Conservation (phyloP, 2,329 filamentous ascomycete species). For the Fusarium floridanum region DNA sequence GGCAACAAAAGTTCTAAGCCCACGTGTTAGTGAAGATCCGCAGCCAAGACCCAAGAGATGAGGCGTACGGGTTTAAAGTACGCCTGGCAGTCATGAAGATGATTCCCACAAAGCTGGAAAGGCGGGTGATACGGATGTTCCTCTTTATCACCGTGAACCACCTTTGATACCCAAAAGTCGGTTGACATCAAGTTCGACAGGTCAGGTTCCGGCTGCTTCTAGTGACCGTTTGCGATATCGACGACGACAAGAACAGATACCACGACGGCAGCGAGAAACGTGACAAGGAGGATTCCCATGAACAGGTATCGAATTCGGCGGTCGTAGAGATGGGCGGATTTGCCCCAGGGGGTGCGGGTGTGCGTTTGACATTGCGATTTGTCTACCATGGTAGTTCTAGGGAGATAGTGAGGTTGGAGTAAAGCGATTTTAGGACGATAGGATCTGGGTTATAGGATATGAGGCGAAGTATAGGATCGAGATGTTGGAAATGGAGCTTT, state of each 20-base stretch:
- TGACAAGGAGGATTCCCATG: constrained; percentile 43
- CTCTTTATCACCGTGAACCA: neutral
- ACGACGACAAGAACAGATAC: constrained; percentile 39
- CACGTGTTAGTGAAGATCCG: neutral
- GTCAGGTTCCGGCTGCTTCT: constrained; percentile 11
- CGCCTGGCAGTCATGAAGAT: constrained; percentile 27
- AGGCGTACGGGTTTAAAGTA: constrained; percentile 25
- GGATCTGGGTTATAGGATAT: neutral
- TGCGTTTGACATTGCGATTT: constrained; percentile 47
- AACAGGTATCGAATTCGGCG: constrained; percentile 43
- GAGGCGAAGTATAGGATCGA: neutral
- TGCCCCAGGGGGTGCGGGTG: constrained; percentile 48
- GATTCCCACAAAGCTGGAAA: constrained; percentile 9
- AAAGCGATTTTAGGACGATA: neutral
- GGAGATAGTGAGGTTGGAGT: neutral
- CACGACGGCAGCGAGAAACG: constrained; percentile 40
- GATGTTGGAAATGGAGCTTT: neutral
- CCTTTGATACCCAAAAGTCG: neutral
- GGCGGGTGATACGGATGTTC: constrained; percentile 10
- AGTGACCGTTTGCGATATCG: constrained; percentile 10
- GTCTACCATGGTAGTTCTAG: constrained; percentile 36
- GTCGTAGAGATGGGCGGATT: constrained; percentile 41
- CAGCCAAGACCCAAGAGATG: neutral
- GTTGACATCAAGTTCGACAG: neutral
- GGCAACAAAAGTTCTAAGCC: constrained; percentile 26